These are phyloP conservation scores for Syzygium oleosum DNA, from an alignment of 345 rosid genomes.

Conservation along the genomic window DNA sequence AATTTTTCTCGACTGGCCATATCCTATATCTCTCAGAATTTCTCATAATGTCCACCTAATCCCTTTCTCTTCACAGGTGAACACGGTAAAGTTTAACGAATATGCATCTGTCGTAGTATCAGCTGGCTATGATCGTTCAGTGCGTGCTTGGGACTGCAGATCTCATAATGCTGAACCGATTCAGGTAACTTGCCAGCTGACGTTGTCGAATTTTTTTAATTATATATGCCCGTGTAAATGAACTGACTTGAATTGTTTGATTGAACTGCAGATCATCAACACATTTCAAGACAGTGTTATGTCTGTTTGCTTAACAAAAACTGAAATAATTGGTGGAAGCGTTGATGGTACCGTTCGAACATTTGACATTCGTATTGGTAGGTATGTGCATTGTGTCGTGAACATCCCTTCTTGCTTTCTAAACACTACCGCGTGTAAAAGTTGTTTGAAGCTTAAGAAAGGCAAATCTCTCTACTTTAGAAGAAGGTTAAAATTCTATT, in stretches of 20 bases:
- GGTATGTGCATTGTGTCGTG: constrained; percentile 31
- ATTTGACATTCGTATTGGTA: constrained; percentile 90
- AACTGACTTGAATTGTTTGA: background rate
- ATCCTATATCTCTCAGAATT: background rate
- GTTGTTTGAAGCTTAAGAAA: background rate
- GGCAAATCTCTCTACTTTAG: background rate
- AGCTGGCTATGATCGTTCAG: constrained; percentile 84
- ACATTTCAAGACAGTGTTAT: constrained; percentile 82
- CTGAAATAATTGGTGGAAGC: constrained; percentile 92
- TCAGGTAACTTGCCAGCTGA: constrained; percentile 41
- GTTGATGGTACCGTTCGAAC: constrained; percentile 98
- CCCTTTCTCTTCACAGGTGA: constrained; percentile 40
- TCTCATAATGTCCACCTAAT: background rate
- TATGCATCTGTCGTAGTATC: constrained; percentile 78
- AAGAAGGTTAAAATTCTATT: background rate
- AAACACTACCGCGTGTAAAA: background rate
- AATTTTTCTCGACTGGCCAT: background rate
- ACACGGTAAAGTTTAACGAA: constrained; percentile 87
- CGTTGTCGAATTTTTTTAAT: background rate
- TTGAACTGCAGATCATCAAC: constrained; percentile 54
- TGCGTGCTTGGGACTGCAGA: constrained; percentile 97
- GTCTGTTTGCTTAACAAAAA: constrained; percentile 91
- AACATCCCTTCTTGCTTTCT: background rate
- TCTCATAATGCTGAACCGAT: constrained; percentile 92
- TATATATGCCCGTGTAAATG: background rate